Evolutionary conservation across 495 filamentous ascomycete genomes (phyloP).

Genomic region (Echria macrotheca): DNA sequence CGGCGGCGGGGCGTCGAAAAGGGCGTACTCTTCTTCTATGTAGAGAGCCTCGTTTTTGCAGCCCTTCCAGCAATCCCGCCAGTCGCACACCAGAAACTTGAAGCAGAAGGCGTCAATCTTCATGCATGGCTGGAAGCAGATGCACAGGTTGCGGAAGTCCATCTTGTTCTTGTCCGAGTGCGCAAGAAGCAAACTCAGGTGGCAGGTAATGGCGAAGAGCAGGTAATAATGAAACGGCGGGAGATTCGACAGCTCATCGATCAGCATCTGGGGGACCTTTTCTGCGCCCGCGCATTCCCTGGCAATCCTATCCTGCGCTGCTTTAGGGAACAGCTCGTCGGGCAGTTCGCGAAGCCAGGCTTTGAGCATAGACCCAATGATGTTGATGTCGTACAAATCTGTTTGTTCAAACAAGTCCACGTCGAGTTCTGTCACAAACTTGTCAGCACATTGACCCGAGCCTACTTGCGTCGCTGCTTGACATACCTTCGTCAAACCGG

Average conservation of each 20-base stretch:
- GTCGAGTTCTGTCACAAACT: conserved; percentile 75
- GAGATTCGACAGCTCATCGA: conserved; percentile 84
- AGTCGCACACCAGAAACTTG: conserved; percentile 84
- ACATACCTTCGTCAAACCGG: conserved; percentile 71
- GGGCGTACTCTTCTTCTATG: conserved; percentile 64
- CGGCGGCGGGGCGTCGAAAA: conserved; percentile 50
- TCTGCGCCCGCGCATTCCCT: conserved; percentile 69
- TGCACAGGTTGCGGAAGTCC: conserved; percentile 86
- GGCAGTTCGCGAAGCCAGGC: conserved; percentile 91
- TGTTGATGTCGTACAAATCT: conserved; percentile 90
- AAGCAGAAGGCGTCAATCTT: conserved; percentile 88
- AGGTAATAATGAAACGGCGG: conserved; percentile 94
- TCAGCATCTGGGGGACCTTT: conserved; percentile 69
- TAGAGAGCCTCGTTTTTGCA: conserved; percentile 85
- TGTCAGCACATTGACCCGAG: too few relatives aligned
- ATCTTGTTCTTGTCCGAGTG: conserved; percentile 90
- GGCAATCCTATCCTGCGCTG: conserved; percentile 66
- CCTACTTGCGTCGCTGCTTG: background rate
- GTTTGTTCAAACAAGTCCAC: conserved; percentile 78
- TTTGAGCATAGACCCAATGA: conserved; percentile 87
- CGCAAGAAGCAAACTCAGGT: conserved; percentile 78
- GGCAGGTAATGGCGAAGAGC: conserved; percentile 90
- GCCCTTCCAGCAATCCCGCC: conserved; percentile 91
- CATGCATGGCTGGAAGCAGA: conserved; percentile 92
- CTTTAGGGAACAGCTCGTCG: conserved; percentile 81